Evolutionary conservation across 2,329 filamentous ascomycete species (phyloP).

Genomic region (Fusarium phyllophilum): DNA sequence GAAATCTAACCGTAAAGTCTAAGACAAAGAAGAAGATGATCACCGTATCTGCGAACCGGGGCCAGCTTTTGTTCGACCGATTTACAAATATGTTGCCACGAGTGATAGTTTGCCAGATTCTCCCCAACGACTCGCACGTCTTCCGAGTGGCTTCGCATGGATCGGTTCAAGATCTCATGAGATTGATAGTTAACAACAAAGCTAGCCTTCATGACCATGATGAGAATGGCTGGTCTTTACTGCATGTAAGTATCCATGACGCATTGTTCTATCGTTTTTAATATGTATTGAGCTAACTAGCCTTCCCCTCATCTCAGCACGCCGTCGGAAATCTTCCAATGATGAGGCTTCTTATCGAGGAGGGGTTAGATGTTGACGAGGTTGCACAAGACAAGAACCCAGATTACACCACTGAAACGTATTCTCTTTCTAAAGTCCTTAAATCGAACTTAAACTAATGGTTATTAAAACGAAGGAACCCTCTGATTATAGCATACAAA

Average conservation of each 20-base stretch:
- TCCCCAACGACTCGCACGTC: rapidly evolving
- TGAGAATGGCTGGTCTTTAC: not conserved
- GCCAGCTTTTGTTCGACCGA: rapidly evolving
- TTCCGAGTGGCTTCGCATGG: rapidly evolving
- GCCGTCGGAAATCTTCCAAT: not conserved
- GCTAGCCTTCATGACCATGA: not conserved
- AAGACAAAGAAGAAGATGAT: not conserved
- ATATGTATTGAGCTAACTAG: rapidly evolving
- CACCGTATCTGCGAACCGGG: rapidly evolving
- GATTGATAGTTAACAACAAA: not conserved
- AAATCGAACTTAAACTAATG: rapidly evolving
- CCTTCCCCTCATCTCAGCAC: rapidly evolving
- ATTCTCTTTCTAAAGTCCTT: rapidly evolving
- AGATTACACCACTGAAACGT: rapidly evolving
- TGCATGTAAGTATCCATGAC: rapidly evolving
- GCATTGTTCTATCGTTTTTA: rapidly evolving
- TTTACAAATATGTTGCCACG: not conserved
- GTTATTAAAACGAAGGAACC: rapidly evolving
- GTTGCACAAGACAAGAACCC: rapidly evolving
- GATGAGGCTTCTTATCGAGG: rapidly evolving
- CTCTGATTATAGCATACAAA: rapidly evolving
- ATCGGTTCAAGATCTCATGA: not conserved
- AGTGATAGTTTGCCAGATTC: not conserved
- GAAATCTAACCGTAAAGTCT: rapidly evolving
- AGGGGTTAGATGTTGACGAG: not conserved